Conservation (phyloP, 2,329 filamentous ascomycete genomes). For the Verticillium tricorpus region DNA sequence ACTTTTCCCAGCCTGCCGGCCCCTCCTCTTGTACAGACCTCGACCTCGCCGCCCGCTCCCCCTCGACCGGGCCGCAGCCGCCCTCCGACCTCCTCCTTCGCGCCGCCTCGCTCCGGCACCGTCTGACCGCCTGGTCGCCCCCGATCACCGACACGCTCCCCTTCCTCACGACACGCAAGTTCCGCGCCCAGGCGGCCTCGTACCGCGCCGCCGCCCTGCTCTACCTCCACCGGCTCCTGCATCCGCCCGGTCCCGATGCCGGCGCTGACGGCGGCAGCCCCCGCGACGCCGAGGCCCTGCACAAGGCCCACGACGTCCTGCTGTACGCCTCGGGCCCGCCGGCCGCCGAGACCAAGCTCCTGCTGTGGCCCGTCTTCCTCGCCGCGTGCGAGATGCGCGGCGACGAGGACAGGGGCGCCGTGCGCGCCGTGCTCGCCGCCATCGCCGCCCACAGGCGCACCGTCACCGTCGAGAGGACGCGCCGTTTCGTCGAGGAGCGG, state of each 20-base stretch:
- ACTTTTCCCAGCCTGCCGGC: background rate
- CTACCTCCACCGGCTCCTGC: conserved; percentile 21
- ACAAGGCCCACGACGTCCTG: conserved; percentile 23
- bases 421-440: conserved; percentile 17
- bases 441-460: conserved; percentile 20
- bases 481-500: conserved; percentile 18
- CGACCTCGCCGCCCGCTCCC: background rate
- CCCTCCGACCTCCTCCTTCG: conserved; percentile 6
- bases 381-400: conserved; percentile 20
- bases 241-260: conserved; percentile 13
- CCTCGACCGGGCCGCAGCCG: background rate
- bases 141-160: conserved; percentile 14
- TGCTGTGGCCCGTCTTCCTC: conserved; percentile 24
- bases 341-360: conserved; percentile 20
- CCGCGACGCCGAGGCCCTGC: conserved; percentile 16
- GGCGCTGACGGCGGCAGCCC: conserved; percentile 4
- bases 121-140: conserved; percentile 19
- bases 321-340: conserved; percentile 15
- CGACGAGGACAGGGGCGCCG: conserved; percentile 17
- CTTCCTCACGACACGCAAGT: conserved; percentile 19
- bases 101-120: conserved; percentile 14
- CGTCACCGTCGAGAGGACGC: conserved; percentile 19
- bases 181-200: conserved; percentile 21
- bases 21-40: background rate
- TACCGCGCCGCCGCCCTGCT: conserved; percentile 19